Percentiles rank a stretch among this genome's conserved stretches.
phyloP scores from a whole-genome alignment of 495 filamentous ascomycete species.

The Podospora tetraspora region DNA sequence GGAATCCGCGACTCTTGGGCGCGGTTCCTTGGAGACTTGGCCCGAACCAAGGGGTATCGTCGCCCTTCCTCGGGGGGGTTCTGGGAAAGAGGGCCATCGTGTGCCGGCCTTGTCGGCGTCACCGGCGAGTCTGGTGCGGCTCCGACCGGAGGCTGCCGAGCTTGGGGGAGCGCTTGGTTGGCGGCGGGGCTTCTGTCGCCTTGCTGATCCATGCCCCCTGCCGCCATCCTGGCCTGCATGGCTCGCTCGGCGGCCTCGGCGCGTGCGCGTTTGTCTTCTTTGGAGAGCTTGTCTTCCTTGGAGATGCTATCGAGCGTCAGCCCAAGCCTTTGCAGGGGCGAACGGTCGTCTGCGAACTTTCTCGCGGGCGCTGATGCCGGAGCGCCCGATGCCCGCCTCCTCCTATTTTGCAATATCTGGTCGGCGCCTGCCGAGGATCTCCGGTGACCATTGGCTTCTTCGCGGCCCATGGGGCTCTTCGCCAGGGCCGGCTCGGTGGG shows the following conservation, averaged over 20 bases:
- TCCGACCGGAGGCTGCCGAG: conserved; percentile 11
- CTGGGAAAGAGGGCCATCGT: conserved; percentile 31
- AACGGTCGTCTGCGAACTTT: conserved; percentile 69
- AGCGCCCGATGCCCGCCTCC: conserved; percentile 20
- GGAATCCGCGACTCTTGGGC: conserved; percentile 28
- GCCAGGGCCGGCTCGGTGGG: conserved; percentile 18
- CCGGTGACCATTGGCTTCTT: conserved; percentile 21
- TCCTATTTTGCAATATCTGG: conserved; percentile 24
- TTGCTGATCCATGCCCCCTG: conserved; percentile 7
- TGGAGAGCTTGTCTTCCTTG: conserved; percentile 51
- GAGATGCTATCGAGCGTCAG: conserved; percentile 67
- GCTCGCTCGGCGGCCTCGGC: conserved; percentile 67
- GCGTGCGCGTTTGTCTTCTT: conserved; percentile 80
- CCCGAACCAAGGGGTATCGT: conserved; percentile 22
- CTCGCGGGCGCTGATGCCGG: conserved; percentile 31
- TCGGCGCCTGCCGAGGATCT: conserved; percentile 30
- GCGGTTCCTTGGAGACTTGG: conserved; percentile 25
- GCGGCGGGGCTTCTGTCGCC: conserved; percentile 16
- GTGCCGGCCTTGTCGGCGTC: conserved; percentile 22
- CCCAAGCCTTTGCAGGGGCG: conserved; percentile 88
- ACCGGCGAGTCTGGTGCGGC: conserved; percentile 10
- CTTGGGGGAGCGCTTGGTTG: conserved; percentile 23
- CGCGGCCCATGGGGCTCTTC: conserved; percentile 11
- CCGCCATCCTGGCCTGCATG: conserved; percentile 44
- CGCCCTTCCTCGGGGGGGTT: conserved; percentile 34